A percentile compares a stretch with the other conserved stretches of the same genome.
phyloP scores from a whole-genome alignment of 768 basidiomycete genomes.

The Kwoniella sp. region DNA sequence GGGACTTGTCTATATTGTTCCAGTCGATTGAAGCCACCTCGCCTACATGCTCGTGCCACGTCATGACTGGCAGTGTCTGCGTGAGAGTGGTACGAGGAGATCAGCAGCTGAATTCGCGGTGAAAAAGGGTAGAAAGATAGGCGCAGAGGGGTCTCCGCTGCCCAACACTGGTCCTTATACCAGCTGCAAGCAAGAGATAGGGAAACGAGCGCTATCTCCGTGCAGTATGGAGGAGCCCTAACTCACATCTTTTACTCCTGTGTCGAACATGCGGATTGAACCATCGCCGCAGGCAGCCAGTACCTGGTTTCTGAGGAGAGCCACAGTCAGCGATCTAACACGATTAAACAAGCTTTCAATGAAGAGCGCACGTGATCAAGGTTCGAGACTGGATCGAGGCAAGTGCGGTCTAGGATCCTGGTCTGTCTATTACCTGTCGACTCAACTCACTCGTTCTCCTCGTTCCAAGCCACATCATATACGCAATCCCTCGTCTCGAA shows the following conservation, averaged over 20 bases:
- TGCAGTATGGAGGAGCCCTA: no score
- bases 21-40: constrained; percentile 95
- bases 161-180: no score
- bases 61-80: constrained; percentile 68
- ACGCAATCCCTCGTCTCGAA: constrained; percentile 88
- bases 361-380: no score
- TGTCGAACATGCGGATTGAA: constrained; percentile 85
- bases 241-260: constrained; percentile 63
- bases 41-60: constrained; percentile 91
- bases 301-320: constrained; percentile 70
- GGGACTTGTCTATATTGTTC: constrained; percentile 77
- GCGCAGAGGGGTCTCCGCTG: no score
- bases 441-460: constrained; percentile 70
- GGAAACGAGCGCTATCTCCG: no score
- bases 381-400: no score
- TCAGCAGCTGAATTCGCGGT: no score
- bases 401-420: neutral
- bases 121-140: no score
- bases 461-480: constrained; percentile 93
- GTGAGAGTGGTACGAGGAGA: no score
- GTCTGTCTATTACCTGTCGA: neutral
- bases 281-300: constrained; percentile 88
- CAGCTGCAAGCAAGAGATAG: no score
- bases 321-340: no score
- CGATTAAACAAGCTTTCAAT: no score